Percentiles rank a stretch among this genome's conserved stretches.
Conservation (phyloP, 139 green algal genomes). For the Chlorella sp. region DNA sequence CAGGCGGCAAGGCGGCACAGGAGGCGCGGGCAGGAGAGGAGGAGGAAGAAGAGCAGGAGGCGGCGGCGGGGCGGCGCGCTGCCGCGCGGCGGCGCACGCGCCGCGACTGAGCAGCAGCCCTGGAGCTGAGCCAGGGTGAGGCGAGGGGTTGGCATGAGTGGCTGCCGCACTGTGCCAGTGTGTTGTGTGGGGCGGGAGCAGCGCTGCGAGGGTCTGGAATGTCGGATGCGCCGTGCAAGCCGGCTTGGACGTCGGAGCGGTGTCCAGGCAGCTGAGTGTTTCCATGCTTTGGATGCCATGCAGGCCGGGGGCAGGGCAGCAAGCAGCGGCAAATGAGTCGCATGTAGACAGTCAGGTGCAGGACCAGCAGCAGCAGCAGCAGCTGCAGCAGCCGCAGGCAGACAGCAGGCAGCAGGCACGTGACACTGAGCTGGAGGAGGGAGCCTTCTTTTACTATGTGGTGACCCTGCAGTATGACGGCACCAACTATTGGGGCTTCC, state of each 20-base stretch:
- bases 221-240: too few species aligned
- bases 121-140: background rate
- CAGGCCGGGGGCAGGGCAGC: too few species aligned
- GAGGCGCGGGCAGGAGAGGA: background rate
- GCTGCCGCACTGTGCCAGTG: too few species aligned
- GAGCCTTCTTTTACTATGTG: constrained; percentile 16
- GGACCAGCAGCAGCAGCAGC: background rate
- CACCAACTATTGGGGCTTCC: constrained; percentile 56
- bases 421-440: too few species aligned
- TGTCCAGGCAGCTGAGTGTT: too few species aligned
- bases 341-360: background rate
- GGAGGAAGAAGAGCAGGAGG: background rate
- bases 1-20: background rate
- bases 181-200: too few species aligned
- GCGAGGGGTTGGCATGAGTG: background rate
- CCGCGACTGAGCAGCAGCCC: background rate
- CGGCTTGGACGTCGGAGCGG: too few species aligned
- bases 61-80: background rate
- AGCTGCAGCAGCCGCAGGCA: background rate
- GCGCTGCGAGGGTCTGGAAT: too few species aligned
- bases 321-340: too few species aligned
- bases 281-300: too few species aligned
- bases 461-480: constrained; percentile 55
- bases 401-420: background rate
- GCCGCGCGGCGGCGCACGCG: constrained; percentile 3